These are phyloP conservation scores for Arabidopsis hybrid DNA, from an alignment of 441 rosid species.

Conservation along the genomic window DNA sequence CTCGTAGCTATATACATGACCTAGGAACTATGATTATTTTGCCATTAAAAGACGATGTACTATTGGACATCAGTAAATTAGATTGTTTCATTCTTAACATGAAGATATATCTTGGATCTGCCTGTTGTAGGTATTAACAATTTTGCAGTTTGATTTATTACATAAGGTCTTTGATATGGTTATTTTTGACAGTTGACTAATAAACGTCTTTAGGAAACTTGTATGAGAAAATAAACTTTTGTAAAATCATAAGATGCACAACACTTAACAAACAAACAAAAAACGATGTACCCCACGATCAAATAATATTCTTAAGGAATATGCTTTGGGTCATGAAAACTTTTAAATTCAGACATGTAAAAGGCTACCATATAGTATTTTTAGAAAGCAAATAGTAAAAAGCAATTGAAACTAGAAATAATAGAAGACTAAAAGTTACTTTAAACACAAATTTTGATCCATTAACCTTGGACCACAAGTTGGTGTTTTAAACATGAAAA, in stretches of 20 bases:
- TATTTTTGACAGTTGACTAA: background rate
- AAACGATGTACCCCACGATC: conserved; percentile 3
- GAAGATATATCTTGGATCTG: too few relatives aligned
- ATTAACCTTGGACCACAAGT: conserved; percentile 27
- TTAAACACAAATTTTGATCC: conserved; percentile 11
- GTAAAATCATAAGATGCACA: background rate
- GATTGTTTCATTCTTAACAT: too few relatives aligned
- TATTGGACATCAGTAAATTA: too few relatives aligned
- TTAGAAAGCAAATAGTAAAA: conserved; percentile 14
- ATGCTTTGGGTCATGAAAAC: conserved; percentile 30
- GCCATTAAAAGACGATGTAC: too few relatives aligned
- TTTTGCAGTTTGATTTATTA: too few relatives aligned
- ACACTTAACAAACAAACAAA: background rate
- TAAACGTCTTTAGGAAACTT: background rate
- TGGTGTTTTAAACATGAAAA: conserved; percentile 27
- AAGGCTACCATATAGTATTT: conserved; percentile 15
- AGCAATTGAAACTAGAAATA: conserved; percentile 25
- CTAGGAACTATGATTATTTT: too few relatives aligned
- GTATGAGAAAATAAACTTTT: background rate
- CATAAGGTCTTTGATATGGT: background rate
- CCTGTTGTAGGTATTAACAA: too few relatives aligned
- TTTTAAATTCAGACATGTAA: conserved; percentile 9
- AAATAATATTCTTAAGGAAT: conserved; percentile 42
- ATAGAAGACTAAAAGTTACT: conserved; percentile 32
- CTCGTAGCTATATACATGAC: too few relatives aligned